Base-by-base conservation (phyloP, 306 rosid species). In the Cotoneaster glaucophyllus region DNA sequence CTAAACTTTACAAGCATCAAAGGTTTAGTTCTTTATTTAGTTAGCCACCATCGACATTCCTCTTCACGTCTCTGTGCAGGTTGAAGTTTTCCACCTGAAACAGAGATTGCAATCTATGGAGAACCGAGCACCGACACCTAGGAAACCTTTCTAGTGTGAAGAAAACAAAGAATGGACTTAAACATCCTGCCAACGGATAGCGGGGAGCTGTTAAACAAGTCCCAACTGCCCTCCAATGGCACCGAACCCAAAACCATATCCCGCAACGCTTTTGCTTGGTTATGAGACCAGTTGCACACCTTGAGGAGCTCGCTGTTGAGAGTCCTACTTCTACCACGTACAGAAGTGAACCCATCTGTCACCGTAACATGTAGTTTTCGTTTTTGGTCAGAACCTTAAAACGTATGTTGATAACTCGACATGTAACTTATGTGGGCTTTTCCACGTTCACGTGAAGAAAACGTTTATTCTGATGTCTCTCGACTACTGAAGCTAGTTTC, bases 101-200 rank as follows among this genome's bases (percentile, higher is more conserved):
- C 98, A 94, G 85, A 87, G 97, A 80, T 77, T 94, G 86, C 97
- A 94, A 72, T 90, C 98, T 1, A 87, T 94, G 87, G 98, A 94
- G 83, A 94, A 85, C 70, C 84, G 98, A 77, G 85, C 96, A 25
- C 90, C 96, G 11, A 94, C 98, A 0, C 98, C 98, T 0, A 86
- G 98, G 85, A 94, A 91, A 76, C 98, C 96, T 11, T 94, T 90
- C 85, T 86, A 94, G 78, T 76, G 13, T 48, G 31, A 52, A 15
- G 54, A 45, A 45, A 21, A 50, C 52, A 21, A 26, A 22, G 32
- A 67, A 44, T 11, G 21, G 50, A 43, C 50, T n/a, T 43, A 19
- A 64, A 37, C 15, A 69, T 66, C 64, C 11, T 6, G 39, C 21
- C 34, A 53, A 69, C 50, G 25, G 69, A 4, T 6, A 66, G 39